phyloP scores from a whole-genome alignment of 2,329 filamentous ascomycete genomes.

The Aspergillus persii region DNA sequence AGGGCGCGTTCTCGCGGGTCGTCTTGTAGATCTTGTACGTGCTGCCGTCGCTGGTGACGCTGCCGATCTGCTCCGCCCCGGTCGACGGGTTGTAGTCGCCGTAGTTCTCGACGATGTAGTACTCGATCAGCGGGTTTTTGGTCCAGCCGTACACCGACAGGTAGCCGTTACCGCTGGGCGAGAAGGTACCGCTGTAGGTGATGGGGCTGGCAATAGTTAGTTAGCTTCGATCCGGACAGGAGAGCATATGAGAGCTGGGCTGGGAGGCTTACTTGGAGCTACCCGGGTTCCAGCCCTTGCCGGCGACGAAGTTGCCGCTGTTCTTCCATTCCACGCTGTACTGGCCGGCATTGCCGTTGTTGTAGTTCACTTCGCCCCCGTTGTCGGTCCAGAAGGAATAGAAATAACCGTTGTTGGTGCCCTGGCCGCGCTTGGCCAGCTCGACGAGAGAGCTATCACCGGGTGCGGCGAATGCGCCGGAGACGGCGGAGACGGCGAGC shows the following conservation, averaged over 20 bases:
- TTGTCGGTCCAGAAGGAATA: conserved; percentile 53
- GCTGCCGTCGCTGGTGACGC: conserved; percentile 36
- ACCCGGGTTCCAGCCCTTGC: conserved; percentile 60
- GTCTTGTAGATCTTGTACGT: conserved; percentile 42
- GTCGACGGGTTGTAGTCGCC: conserved; percentile 33
- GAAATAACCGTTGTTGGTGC: conserved; percentile 46
- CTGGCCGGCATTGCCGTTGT: conserved; percentile 43
- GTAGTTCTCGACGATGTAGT: conserved; percentile 40
- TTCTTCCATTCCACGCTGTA: conserved; percentile 50
- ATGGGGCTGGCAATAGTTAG: conserved; percentile 13
- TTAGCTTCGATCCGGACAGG: no score
- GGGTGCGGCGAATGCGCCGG: conserved; percentile 9
- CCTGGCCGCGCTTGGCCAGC: conserved; percentile 18
- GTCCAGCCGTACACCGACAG: conserved; percentile 45
- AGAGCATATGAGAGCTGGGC: not conserved
- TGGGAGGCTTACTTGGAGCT: conserved; percentile 42
- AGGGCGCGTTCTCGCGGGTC: conserved; percentile 38
- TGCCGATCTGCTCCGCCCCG: conserved; percentile 33
- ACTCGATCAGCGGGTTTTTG: conserved; percentile 35
- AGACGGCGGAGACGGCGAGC: conserved; percentile 8
- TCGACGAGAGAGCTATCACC: not conserved
- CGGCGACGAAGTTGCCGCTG: conserved; percentile 55
- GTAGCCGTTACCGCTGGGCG: conserved; percentile 33
- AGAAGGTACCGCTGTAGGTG: conserved; percentile 29
- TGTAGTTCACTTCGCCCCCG: conserved; percentile 46